Evolutionary conservation across 352 stramenopile species (phyloP), one percentile per base, ranked within the genome.

Genomic region (Blastocystis sp.): DNA sequence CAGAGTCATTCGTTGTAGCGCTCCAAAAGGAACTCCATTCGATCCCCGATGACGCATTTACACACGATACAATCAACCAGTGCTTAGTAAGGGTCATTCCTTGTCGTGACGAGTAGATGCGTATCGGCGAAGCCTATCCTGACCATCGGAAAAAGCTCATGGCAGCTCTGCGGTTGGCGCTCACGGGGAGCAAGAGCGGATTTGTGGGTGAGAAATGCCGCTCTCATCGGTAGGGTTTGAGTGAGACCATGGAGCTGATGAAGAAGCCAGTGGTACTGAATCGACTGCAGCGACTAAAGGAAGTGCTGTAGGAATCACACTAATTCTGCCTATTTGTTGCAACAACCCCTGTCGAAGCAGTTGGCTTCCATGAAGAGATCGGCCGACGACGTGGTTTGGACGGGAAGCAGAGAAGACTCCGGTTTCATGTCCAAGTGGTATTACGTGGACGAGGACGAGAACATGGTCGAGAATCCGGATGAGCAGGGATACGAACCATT

Each of bases 161-260:
- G 71, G 48, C 3, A 41, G 48, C 40, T 64, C 71, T 81, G 38
- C 71, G 71, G 21, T 40, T 81, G 11, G 71, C 40, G 43, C 23
- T 81, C 28, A 81, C 71, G 28, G 71, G 71, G 4, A 45, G 14
- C 52, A 81, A 81, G 19, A 81, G 38, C 23, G 71, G 71, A 14
- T 81, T 81, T 64, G 71, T 81, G 66, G 71, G 48, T 14, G 10
- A 11, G 34, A 17, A 65, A 11, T 14, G 17, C 23, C 3, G 28
- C 7, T 81, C 7, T 65, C 21, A 81, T 43, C 66, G 28, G 38
- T 64, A 81, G 71, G 71, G 71, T 28, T 65, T 81, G 45, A 65
- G 71, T 53, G 71, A 81, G 40, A 81, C 66, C 48, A 81, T 81
- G 38, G 71, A 81, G 34, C 43, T 81, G 28, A 81, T 81, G 11